Percentiles rank a stretch among this genome's conserved stretches.
These are phyloP conservation scores for Coemansia sp. DNA, from an alignment of 192 early-diverging fungal species.

Conservation along the genomic window DNA sequence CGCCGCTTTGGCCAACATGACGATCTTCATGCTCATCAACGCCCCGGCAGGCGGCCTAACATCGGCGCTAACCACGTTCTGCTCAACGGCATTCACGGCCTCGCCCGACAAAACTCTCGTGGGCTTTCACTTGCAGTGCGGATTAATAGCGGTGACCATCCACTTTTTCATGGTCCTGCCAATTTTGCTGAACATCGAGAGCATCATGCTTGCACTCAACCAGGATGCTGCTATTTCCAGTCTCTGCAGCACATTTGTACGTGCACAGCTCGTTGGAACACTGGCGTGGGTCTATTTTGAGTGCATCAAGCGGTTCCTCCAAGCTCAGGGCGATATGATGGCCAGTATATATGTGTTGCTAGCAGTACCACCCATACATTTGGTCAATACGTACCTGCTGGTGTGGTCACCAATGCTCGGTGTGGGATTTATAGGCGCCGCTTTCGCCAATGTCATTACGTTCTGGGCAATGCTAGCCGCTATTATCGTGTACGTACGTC, in stretches of 20 bases:
- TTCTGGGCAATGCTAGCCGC: constrained; percentile 72
- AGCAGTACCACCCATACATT: constrained; percentile 71
- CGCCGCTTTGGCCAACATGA: constrained; percentile 70
- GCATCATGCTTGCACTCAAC: constrained; percentile 63
- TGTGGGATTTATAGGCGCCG: constrained; percentile 82
- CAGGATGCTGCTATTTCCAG: constrained; percentile 72
- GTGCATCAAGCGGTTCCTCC: constrained; percentile 81
- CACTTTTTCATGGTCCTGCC: constrained; percentile 70
- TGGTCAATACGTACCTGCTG: constrained; percentile 72
- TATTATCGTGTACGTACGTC: constrained; percentile 60
- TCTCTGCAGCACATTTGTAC: constrained; percentile 69
- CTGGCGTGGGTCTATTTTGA: constrained; percentile 82
- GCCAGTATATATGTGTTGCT: constrained; percentile 73
- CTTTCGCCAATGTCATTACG: constrained; percentile 72
- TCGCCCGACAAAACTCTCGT: constrained; percentile 62
- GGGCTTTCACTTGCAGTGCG: constrained; percentile 77
- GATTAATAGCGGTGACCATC: constrained; percentile 69
- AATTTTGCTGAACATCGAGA: constrained; percentile 70
- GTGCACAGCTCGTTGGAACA: constrained; percentile 66
- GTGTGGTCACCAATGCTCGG: constrained; percentile 67
- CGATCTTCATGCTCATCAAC: constrained; percentile 64
- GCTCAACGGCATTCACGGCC: constrained; percentile 70
- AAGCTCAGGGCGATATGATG: constrained; percentile 90
- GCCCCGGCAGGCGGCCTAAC: constrained; percentile 67
- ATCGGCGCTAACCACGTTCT: constrained; percentile 74